Base-by-base conservation (phyloP, 2,329 filamentous ascomycete species). In the Fusarium newnesense region DNA sequence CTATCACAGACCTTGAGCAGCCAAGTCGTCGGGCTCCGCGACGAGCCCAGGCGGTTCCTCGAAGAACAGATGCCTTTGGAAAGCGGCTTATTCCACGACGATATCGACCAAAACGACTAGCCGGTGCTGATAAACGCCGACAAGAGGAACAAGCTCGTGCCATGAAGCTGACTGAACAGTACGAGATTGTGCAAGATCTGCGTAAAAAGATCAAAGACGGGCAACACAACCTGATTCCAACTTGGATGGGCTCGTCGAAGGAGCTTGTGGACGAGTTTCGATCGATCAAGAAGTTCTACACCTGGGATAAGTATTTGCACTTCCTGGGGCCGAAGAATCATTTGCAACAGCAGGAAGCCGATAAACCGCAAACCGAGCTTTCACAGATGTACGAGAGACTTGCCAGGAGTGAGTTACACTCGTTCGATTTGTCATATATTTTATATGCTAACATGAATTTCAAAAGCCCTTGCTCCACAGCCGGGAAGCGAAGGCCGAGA, bases 271-370 rank as follows among this genome's bases (percentile, higher is more conserved):
- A 91, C 65, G 90, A 92, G 67, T 92, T 92, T 76, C 84, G 89
- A 69, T 88, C 88, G 1, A 87, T 89, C 72, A 91, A 89, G 75
- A 85, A 88, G 54, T 92, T 92, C 73, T 92, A 91, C 74, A 87
- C 89, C 3, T 92, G 89, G 89, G 90, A 92, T 66, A 91, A 90
- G 77, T 91, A 91, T 73, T 83, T 91, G 54, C 84, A 85, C 64
- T 90, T 90, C 76, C 81, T 90, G 70, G 85, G 89, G 8, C 74
- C 77, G 7, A 81, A 77, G 32, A 71, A 70, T 13, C 73, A 76
- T 9, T 46, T 72, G 19, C 72, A 78, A 18, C 70, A 76, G 18
- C 59, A 67, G 7, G 67, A 69, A 24, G 61, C 66, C 10, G 74
- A 74, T 18, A 73, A 79, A 69, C 75, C 85, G 77, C 77, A 79